These are phyloP conservation scores for Xenoacremonium recifei DNA, from an alignment of 2,329 filamentous ascomycete genomes.

Conservation along the genomic window DNA sequence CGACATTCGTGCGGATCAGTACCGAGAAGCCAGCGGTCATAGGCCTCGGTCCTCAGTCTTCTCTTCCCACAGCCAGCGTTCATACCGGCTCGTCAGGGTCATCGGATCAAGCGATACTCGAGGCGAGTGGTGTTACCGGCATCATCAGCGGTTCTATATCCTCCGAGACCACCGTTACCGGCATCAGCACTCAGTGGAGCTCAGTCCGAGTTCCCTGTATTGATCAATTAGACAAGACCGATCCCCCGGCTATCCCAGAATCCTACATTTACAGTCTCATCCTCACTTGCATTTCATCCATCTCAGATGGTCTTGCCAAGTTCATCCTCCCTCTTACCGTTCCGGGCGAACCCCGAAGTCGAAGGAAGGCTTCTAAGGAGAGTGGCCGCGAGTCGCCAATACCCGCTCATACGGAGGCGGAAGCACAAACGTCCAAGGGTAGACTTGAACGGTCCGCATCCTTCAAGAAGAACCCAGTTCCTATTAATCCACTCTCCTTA, in stretches of 20 bases:
- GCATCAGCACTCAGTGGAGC: slow-evolving; percentile 92
- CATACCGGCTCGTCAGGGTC: slow-evolving; percentile 56
- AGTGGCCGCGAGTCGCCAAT: slow-evolving; percentile 42
- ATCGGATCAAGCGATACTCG: slow-evolving; percentile 82
- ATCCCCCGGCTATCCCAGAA: slow-evolving; percentile 79
- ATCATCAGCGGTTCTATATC: slow-evolving; percentile 75
- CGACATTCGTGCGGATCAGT: slow-evolving; percentile 86
- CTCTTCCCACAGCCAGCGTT: slow-evolving; percentile 64
- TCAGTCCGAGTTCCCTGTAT: slow-evolving; percentile 82
- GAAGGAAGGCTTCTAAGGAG: slow-evolving; percentile 47
- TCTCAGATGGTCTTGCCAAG: slow-evolving; percentile 90
- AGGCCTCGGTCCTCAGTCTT: slow-evolving; percentile 85
- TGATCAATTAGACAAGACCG: slow-evolving; percentile 90
- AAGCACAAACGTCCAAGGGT: slow-evolving; percentile 29
- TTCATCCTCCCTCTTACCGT: slow-evolving; percentile 91
- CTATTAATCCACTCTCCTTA: slow-evolving; percentile 78
- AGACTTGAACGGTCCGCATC: slow-evolving; percentile 61
- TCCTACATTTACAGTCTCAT: slow-evolving; percentile 93
- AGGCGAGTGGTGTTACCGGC: slow-evolving; percentile 83
- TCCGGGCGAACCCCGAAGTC: slow-evolving; percentile 61
- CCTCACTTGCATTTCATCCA: slow-evolving; percentile 80
- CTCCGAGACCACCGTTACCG: slow-evolving; percentile 65
- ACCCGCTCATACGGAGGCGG: slow-evolving; percentile 34
- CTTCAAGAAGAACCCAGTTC: slow-evolving; percentile 72
- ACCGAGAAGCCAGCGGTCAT: slow-evolving; percentile 89